Base-by-base conservation (phyloP, 305 asterid genomes). In the Nicotiana rustica region DNA sequence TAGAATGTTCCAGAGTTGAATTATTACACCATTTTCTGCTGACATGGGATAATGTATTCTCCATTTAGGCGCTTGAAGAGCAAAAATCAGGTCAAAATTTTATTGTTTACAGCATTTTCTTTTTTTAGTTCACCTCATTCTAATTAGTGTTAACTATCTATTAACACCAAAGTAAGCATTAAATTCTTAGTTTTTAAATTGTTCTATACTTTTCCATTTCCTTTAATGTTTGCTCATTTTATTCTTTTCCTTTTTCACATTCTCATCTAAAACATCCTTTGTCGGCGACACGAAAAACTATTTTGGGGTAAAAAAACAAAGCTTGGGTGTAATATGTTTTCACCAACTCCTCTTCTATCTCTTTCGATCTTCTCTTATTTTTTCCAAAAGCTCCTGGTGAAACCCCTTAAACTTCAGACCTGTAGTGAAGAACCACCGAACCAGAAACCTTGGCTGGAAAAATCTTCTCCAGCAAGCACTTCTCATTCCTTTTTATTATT, bases 221-320 rank as follows among this genome's bases (percentile, higher is more conserved):
- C 66, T 61, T 56, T 55, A 13, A 14, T 4, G 5, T 61, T 17
- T 6, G 14, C 31, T 61, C 67, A 59, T 8, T 9, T 61, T 19
- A 41, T 41, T 17, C 61, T 56, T 56, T 56, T 56, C n/a, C 25
- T 61, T 61, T 61, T 61, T 61, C 67, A 61, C 31, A 61, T 60
- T 60, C 67, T 18, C 67, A 18, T 31, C 31, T 14, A 6, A 31
- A 18, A 18, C 29, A 62, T 19, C 35, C 79, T 47, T 49, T 73
- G 79, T 47, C 79, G 0, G 14, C 4, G 3, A 57, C 62, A 73
- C 41, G 29, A 73, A 47, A 41, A 41, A 3, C 49, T 41, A 38
- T 70, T 70, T 14, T 4, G 78, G 52, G 62, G 15, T 13, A 73
- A 73, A 17, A 25, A 73, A 73, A 47, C 79, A 73, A 73, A 25